phyloP scores from a whole-genome alignment of 495 filamentous ascomycete species.

The Sabuloglossum arenarium region DNA sequence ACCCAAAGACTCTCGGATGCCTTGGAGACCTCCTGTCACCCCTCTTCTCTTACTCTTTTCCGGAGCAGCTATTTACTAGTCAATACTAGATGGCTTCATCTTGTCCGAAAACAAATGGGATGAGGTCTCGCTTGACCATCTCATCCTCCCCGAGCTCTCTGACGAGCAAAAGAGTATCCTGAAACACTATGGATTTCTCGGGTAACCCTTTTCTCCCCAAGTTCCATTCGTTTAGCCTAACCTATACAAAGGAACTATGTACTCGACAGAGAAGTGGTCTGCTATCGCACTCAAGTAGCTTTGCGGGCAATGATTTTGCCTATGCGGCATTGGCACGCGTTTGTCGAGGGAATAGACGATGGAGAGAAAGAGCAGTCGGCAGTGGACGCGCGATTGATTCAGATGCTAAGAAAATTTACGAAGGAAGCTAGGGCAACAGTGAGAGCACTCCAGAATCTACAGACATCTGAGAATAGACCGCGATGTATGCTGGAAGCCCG shows the following conservation, averaged over 20 bases:
- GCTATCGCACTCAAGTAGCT: slow-evolving; percentile 55
- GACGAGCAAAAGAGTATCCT: slow-evolving; percentile 26
- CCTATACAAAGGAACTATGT: slow-evolving; percentile 47
- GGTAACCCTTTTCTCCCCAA: too few relatives aligned
- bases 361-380: not conserved
- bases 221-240: too few relatives aligned
- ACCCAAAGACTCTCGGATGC: not conserved
- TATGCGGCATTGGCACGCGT: not conserved
- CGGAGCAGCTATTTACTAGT: too few relatives aligned
- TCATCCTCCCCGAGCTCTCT: slow-evolving; percentile 33
- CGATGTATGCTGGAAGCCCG: not conserved
- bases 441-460: not conserved
- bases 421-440: not conserved
- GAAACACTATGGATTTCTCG: slow-evolving; percentile 38
- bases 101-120: slow-evolving; percentile 45
- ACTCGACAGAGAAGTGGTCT: slow-evolving; percentile 36
- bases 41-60: too few relatives aligned
- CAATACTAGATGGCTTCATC: slow-evolving; percentile 53
- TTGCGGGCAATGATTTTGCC: slow-evolving; percentile 23
- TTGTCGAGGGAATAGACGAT: slow-evolving; percentile 2
- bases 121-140: slow-evolving; percentile 43
- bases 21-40: too few relatives aligned
- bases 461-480: not conserved
- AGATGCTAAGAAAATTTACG: not conserved
- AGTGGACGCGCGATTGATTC: not conserved